phyloP scores from a whole-genome alignment of 768 basidiomycete genomes.

The Tephrocybe sp. region DNA sequence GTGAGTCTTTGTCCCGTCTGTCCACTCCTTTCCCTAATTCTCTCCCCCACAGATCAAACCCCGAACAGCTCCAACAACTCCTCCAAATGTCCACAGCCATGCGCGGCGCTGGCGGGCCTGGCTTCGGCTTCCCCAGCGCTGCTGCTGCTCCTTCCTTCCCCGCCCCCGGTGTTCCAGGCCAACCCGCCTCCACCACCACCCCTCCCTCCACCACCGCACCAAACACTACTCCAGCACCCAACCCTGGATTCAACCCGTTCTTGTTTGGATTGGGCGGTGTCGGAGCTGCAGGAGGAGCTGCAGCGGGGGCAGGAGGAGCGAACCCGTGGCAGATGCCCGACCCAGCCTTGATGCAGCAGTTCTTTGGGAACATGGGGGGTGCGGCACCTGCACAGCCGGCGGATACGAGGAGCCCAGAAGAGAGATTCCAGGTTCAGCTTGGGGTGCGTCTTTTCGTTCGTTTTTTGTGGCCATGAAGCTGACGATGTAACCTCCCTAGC shows the following conservation, averaged over 20 bases:
- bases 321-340: conserved; percentile 39
- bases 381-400: conserved; percentile 48
- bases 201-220: conserved; percentile 25
- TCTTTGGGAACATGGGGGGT: conserved; percentile 30
- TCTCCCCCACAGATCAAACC: conserved; percentile 58
- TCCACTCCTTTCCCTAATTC: background rate
- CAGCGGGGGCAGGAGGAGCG: conserved; percentile 12
- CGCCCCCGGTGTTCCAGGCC: conserved; percentile 29
- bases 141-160: conserved; percentile 4
- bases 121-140: conserved; percentile 15
- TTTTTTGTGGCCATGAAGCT: too few relatives aligned
- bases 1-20: background rate
- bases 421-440: conserved; percentile 86
- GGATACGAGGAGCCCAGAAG: conserved; percentile 81
- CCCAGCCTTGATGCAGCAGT: conserved; percentile 46
- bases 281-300: conserved; percentile 12
- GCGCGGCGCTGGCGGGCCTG: conserved; percentile 35
- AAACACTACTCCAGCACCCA: conserved; percentile 19
- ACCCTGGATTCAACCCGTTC: conserved; percentile 23
- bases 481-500: conserved; percentile 56
- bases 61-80: conserved; percentile 72
- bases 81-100: conserved; percentile 69
- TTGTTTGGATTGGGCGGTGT: background rate
- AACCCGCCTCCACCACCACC: conserved; percentile 36
- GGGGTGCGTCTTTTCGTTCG: conserved; percentile 47